Evolutionary conservation across 1,139 yeast genomes (phyloP).

Genomic region (Blastobotrys buckinghamii): DNA sequence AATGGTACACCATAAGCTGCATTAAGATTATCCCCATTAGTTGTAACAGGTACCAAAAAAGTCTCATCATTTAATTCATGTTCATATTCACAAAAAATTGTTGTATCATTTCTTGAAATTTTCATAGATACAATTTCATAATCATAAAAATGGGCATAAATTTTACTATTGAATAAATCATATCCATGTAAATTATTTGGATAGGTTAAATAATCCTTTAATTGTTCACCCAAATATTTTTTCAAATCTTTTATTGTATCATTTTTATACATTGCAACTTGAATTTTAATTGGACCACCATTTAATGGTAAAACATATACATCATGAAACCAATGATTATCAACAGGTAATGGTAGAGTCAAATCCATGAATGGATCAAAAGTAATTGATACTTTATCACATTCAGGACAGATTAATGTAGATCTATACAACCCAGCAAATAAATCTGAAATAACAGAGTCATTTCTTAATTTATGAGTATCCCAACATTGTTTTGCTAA

Average conservation of each 20-base stretch:
- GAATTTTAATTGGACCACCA: conserved; percentile 39
- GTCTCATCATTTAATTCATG: conserved; percentile 13
- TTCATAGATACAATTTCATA: conserved; percentile 60
- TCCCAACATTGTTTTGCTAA: conserved; percentile 79
- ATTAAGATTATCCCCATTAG: conserved; percentile 23
- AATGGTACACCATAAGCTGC: conserved; percentile 56
- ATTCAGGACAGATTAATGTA: conserved; percentile 80
- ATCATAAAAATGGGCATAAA: conserved; percentile 67
- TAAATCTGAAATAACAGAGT: conserved; percentile 76
- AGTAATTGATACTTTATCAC: conserved; percentile 75
- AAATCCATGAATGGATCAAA: conserved; percentile 93
- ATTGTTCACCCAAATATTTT: conserved; percentile 46
- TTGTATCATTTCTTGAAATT: conserved; percentile 56
- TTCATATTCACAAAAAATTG: conserved; percentile 61
- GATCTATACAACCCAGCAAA: conserved; percentile 91
- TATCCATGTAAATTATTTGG: conserved; percentile 47
- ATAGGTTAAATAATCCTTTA: conserved; percentile 10
- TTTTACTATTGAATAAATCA: conserved; percentile 64
- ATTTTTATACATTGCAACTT: conserved; percentile 62
- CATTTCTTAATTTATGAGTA: conserved; percentile 73
- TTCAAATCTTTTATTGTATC: conserved; percentile 63
- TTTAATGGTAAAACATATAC: conserved; percentile 57
- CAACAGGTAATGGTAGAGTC: conserved; percentile 82
- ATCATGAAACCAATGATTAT: conserved; percentile 65
- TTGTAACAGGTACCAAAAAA: conserved; percentile 34